Conservation (phyloP, 2,329 filamentous ascomycete species). For the Emmonsia crescens region DNA sequence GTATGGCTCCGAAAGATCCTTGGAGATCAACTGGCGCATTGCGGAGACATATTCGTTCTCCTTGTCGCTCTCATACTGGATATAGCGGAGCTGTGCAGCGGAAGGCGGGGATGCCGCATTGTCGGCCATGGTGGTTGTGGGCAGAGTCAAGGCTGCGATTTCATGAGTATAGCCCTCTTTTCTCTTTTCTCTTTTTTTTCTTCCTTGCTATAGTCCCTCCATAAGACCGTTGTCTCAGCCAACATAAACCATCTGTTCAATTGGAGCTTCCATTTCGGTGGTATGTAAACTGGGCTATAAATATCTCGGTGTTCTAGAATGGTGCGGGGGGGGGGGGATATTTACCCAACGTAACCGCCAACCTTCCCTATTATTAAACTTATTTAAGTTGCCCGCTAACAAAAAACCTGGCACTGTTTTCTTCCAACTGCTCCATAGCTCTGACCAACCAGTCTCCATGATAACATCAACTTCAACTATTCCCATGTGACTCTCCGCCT, state of each 20-base stretch:
- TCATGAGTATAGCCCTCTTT: neutral
- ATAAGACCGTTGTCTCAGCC: neutral
- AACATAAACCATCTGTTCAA: neutral
- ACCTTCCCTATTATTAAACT: too few relatives aligned
- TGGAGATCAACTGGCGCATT: slow-evolving; percentile 86
- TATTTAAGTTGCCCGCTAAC: neutral
- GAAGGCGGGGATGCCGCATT: neutral
- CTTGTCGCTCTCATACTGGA: slow-evolving; percentile 49
- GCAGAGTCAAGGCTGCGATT: neutral
- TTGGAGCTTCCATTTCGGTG: neutral
- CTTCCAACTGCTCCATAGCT: neutral
- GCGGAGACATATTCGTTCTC: slow-evolving; percentile 63
- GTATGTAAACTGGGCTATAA: neutral
- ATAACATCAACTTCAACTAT: neutral
- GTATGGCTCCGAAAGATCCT: slow-evolving; percentile 93
- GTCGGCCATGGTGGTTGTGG: slow-evolving; percentile 1
- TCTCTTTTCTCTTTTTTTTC: neutral
- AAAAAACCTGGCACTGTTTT: too few relatives aligned
- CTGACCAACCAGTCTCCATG: neutral
- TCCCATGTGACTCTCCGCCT: slow-evolving; percentile 12
- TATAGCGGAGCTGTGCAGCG: slow-evolving; percentile 37
- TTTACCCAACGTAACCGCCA: too few relatives aligned
- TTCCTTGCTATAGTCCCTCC: neutral
- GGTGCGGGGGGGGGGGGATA: neutral
- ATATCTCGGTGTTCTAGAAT: neutral